Evolutionary conservation across 768 basidiomycete genomes (phyloP).

Genomic region (Agrocybe pediades): DNA sequence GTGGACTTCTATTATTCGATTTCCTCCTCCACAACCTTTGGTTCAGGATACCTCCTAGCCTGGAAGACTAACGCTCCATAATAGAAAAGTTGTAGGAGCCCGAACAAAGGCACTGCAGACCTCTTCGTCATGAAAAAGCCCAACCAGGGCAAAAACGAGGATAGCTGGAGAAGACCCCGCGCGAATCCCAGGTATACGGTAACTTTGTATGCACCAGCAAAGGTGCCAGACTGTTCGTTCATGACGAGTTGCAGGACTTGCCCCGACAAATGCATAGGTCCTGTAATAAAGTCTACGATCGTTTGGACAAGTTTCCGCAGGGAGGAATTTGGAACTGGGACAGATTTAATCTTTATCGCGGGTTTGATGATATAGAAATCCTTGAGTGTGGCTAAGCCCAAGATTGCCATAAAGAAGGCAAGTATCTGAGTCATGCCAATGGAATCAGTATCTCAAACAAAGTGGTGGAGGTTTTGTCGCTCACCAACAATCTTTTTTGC

Average conservation of each 20-base stretch:
- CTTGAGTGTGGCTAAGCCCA: too few species aligned
- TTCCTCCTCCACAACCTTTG: too few species aligned
- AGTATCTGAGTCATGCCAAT: not conserved
- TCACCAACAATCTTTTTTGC: not conserved
- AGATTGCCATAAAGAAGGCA: too few species aligned
- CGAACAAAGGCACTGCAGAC: not conserved
- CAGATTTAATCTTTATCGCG: too few species aligned
- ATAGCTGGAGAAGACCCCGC: not conserved
- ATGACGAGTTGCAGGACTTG: not conserved
- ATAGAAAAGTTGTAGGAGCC: not conserved
- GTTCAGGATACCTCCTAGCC: not conserved
- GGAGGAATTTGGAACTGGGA: not conserved
- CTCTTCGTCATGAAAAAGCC: too few species aligned
- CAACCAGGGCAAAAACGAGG: not conserved
- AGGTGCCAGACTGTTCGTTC: not conserved
- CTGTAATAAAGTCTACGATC: too few species aligned
- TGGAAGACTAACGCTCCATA: not conserved
- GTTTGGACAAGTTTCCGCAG: not conserved
- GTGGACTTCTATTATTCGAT: too few species aligned
- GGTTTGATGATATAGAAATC: too few species aligned
- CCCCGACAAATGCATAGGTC: not conserved
- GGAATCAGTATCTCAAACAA: not conserved
- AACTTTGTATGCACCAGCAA: constrained; percentile 5
- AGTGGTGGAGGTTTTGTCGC: not conserved
- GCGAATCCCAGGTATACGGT: too few species aligned